phyloP scores from a whole-genome alignment of 208 protist species.

The Trichomonas tenax region DNA sequence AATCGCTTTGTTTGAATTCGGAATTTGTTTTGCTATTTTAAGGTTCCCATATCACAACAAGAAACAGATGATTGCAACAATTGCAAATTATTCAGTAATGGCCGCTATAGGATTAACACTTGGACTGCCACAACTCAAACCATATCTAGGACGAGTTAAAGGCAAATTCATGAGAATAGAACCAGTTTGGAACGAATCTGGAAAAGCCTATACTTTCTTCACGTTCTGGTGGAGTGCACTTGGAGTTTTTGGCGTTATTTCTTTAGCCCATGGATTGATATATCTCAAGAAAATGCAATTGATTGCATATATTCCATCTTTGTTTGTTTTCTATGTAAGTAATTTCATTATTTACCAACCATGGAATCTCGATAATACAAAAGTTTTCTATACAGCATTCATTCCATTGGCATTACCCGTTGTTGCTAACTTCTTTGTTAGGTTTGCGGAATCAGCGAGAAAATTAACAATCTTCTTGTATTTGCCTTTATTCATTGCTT shows the following conservation, averaged over 20 bases:
- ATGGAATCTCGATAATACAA: conserved; percentile 1
- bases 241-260: neutral
- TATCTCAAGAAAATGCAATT: neutral
- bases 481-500: neutral
- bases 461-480: neutral
- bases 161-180: neutral
- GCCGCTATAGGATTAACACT: neutral
- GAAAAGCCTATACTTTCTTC: neutral
- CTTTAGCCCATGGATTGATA: neutral
- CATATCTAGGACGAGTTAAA: neutral
- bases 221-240: neutral
- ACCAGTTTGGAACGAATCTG: neutral
- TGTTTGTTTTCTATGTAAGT: neutral
- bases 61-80: too few relatives aligned
- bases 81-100: neutral
- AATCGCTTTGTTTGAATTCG: neutral
- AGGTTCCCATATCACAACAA: neutral
- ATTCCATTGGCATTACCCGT: neutral
- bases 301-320: neutral
- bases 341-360: neutral
- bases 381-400: neutral
- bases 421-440: neutral
- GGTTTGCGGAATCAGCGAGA: neutral
- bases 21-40: neutral
- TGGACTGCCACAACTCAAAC: neutral